These are phyloP conservation scores for Ulota crispa DNA, from an alignment of 225 moss, liverwort and hornwort genomes.

Conservation along the genomic window DNA sequence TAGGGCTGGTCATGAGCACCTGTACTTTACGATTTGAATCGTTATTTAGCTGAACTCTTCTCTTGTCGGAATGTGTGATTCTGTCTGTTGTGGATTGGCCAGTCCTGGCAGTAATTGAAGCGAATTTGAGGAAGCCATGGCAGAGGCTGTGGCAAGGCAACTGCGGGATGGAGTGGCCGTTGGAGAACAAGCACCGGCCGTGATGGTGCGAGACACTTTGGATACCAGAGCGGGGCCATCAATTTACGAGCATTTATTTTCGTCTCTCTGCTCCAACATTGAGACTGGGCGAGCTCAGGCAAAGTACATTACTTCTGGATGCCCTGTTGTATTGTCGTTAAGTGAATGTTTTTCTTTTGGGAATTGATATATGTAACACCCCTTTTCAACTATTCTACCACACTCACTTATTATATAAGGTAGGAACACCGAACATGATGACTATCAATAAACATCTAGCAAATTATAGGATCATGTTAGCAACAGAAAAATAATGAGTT, in stretches of 20 bases:
- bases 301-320: slow-evolving; percentile 41
- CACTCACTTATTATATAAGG: too few relatives aligned
- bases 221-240: slow-evolving; percentile 57
- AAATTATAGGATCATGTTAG: too few relatives aligned
- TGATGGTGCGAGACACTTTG: slow-evolving; percentile 78
- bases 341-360: not conserved
- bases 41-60: not conserved
- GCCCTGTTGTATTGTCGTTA: not conserved
- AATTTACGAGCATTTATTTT: slow-evolving; percentile 58
- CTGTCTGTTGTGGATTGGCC: not conserved
- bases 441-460: too few relatives aligned
- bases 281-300: slow-evolving; percentile 66
- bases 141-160: slow-evolving; percentile 72
- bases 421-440: too few relatives aligned
- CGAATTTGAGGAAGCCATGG: slow-evolving; percentile 49
- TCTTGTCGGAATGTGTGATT: not conserved
- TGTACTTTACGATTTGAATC: not conserved
- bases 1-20: not conserved
- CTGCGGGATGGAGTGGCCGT: slow-evolving; percentile 78
- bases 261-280: slow-evolving; percentile 62
- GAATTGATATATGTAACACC: too few relatives aligned
- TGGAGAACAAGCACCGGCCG: slow-evolving; percentile 81
- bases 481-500: too few relatives aligned
- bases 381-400: too few relatives aligned
- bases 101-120: not conserved